Evolutionary conservation across 768 basidiomycete species (phyloP), one percentile per base, ranked within the genome.

Genomic region (Naganishia kalamii): DNA sequence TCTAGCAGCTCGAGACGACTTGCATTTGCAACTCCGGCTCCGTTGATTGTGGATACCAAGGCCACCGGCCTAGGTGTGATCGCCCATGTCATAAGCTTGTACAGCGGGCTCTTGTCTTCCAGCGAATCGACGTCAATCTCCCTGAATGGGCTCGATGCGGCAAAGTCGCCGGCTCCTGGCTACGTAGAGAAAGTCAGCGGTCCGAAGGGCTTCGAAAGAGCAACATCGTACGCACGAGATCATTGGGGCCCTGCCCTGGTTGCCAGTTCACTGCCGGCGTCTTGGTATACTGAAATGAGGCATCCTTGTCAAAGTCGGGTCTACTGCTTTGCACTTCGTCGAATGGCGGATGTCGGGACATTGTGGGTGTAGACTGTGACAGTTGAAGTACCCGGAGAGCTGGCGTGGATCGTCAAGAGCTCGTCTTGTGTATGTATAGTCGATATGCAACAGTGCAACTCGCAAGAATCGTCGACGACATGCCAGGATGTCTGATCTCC

Each of bases 31-130:
- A 79, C 70, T 1, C 84, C 85, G 62, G 81, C 75, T 4, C 70
- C 65, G n/a, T 83, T 83, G 43, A 85, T 65, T 8, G 86, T 82
- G 13, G 86, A 87, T 40, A 88, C 82, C 66, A 88, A 82, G 1
- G 85, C 87, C 57, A 88, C 83, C 13, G 87, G 87, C 41, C 88
- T 82, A 21, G 87, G 88, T 13, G 84, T 74, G 62, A 87, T 81
- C 10, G 83, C 83, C 59, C 83, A 84, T 11, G 83, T 85, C 70
- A 87, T 70, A 62, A 87, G 70, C 29, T 78, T 79, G 74, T 87
- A 85, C 61, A 79, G 70, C 1, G 49, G 41, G 13, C 35, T n/a
- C 12, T 63, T 63, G 50, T 62, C 47, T 23, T 11, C 0, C 17
- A 52, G 37, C 19, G 47, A 32, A 27, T 61, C 66, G 0, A 61